phyloP scores from a whole-genome alignment of 345 rosid species.

The Eucalyptus marginata region DNA sequence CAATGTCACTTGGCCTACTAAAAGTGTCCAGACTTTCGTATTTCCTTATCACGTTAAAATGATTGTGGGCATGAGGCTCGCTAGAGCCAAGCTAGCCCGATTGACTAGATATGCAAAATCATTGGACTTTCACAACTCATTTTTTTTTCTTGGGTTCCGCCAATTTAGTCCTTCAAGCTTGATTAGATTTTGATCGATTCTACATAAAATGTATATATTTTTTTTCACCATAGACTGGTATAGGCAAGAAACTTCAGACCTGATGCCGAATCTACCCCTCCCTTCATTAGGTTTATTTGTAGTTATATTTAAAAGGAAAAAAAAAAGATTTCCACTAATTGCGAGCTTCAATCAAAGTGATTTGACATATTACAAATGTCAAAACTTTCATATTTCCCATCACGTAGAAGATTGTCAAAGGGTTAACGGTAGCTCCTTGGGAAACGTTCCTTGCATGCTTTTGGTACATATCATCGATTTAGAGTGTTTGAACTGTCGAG shows the following conservation, averaged over 20 bases:
- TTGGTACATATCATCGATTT: background rate
- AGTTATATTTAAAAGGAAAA: background rate
- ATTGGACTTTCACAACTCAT: background rate
- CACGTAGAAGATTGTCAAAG: background rate
- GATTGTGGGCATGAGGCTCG: background rate
- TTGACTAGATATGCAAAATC: background rate
- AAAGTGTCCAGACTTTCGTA: no score
- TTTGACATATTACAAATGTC: background rate
- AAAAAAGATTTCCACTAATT: background rate
- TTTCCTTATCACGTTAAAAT: background rate
- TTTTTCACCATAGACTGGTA: background rate
- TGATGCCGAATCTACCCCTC: background rate
- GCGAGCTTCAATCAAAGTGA: background rate
- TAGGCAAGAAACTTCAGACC: background rate
- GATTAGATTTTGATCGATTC: background rate
- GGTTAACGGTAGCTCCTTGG: background rate
- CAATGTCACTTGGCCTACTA: no score
- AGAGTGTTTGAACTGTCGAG: rapidly evolving
- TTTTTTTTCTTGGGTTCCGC: rapidly evolving
- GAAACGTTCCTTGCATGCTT: background rate
- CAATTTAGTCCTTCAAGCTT: background rate
- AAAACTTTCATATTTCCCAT: background rate
- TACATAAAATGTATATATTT: background rate
- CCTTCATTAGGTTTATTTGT: background rate
- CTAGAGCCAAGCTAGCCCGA: background rate